These are phyloP conservation scores for Cyathus striatus DNA, from an alignment of 768 basidiomycete genomes.

Conservation along the genomic window DNA sequence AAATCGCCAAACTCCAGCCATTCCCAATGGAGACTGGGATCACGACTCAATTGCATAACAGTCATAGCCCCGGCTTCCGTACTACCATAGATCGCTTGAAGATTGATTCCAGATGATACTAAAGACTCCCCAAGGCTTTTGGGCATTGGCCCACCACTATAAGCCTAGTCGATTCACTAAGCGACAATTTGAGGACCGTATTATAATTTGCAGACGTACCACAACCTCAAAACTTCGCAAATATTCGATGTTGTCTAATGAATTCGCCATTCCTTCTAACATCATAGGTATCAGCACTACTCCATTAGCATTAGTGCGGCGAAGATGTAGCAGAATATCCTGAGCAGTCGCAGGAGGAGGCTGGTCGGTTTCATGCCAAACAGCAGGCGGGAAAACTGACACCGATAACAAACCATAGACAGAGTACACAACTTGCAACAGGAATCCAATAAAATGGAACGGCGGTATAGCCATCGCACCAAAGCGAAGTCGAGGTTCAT, in stretches of 20 bases:
- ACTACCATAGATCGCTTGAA: constrained; percentile 27
- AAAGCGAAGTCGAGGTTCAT: constrained; percentile 10
- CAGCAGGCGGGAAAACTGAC: constrained; percentile 26
- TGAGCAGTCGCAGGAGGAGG: constrained; percentile 34
- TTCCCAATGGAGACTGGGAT: constrained; percentile 18
- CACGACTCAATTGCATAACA: constrained; percentile 8
- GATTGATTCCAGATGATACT: constrained; percentile 24
- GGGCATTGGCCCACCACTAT: constrained; percentile 29
- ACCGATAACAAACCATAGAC: constrained; percentile 18
- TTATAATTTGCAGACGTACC: constrained; percentile 17
- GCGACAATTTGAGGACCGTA: too few relatives aligned
- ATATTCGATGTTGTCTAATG: constrained; percentile 11
- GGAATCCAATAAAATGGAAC: constrained; percentile 31
- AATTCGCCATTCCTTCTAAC: constrained; percentile 9
- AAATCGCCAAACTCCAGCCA: constrained; percentile 24
- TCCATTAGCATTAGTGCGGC: constrained; percentile 15
- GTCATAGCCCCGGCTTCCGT: constrained; percentile 27
- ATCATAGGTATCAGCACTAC: constrained; percentile 30
- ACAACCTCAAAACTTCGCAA: constrained; percentile 17
- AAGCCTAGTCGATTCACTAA: too few relatives aligned
- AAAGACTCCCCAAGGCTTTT: constrained; percentile 28
- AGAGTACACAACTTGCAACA: constrained; percentile 21
- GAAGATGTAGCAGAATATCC: constrained; percentile 27
- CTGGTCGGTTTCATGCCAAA: constrained; percentile 10
- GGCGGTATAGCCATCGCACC: constrained; percentile 27